Base-by-base conservation (phyloP, 2,329 filamentous ascomycete species). In the Mycosphaerella sp. region DNA sequence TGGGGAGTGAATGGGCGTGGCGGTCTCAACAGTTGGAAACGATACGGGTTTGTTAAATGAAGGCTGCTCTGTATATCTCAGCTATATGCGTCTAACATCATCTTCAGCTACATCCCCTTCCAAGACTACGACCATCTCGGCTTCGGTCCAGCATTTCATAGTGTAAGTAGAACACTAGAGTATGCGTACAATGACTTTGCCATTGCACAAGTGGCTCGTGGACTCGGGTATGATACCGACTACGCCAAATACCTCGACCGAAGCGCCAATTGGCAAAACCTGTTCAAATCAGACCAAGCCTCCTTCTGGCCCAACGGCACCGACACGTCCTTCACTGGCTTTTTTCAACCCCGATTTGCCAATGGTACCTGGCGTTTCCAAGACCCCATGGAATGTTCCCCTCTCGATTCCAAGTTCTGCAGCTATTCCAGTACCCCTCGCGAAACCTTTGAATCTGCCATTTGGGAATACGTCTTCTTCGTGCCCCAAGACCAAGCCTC, bases 131-230 rank as follows among this genome's bases (percentile, higher is more conserved):
- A 89, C 66, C 74, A 75, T 0, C 78, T 80, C 9, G 86, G 86
- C 0, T 81, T 82, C 0, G 86, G 85, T 0, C 80, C 88, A 55
- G 77, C 84, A 66, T 88, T 86, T 0, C 77, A 86, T 6, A 84
- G 79, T 56, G 78, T 89, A 84, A 0, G 51, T 39, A 77, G 86
- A 10, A 89, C 85, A 0, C 78, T 89, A 1, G 86, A 89, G 66
- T 90, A 90, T 64, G 76, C 82, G 0, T 76, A 77, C 42, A 87
- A 89, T 64, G 85, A 89, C 66, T 89, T 87, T 60, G 77, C 75
- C 0, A 70, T 89, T 2, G 79, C 81, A 55, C 80, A 84, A 64
- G 81, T 89, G 9, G 85, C 85, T 2, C 68, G 64, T 1, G 83
- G 83, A 0, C 69, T 86, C 2, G 76, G 74, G 1, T 76, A 78